phyloP scores from a whole-genome alignment of 202 grass and related monocot genomes.

The Schoenoplectus tabernaemontani region DNA sequence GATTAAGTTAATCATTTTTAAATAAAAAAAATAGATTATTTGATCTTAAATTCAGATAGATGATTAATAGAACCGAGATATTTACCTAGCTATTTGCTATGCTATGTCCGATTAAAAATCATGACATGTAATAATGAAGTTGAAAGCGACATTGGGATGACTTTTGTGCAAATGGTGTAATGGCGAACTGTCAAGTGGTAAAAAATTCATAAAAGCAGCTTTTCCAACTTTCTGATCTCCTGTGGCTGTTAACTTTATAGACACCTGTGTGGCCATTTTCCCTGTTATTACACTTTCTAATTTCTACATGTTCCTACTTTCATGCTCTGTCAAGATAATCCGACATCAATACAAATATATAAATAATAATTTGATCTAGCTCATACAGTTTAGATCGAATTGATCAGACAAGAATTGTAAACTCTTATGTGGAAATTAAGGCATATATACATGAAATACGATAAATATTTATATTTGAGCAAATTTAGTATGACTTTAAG shows the following conservation, averaged over 20 bases:
- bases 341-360: no score
- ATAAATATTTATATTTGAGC: no score
- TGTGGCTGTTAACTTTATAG: background rate
- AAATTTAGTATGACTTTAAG: no score
- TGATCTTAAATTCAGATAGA: background rate
- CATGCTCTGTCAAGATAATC: no score
- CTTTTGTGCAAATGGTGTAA: slow-evolving; percentile 12
- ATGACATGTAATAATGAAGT: background rate
- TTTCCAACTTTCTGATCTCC: background rate
- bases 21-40: background rate
- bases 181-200: slow-evolving; percentile 13
- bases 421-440: no score
- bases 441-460: no score
- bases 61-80: background rate
- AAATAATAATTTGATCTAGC: no score
- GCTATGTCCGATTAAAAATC: no score
- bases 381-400: no score
- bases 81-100: background rate
- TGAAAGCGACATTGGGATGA: slow-evolving; percentile 8
- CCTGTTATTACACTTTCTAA: background rate
- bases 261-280: background rate
- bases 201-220: background rate
- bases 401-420: no score
- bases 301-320: no score
- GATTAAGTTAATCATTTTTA: background rate